Base-by-base conservation (phyloP, 495 filamentous ascomycete species). In the Penicillium daleae region DNA sequence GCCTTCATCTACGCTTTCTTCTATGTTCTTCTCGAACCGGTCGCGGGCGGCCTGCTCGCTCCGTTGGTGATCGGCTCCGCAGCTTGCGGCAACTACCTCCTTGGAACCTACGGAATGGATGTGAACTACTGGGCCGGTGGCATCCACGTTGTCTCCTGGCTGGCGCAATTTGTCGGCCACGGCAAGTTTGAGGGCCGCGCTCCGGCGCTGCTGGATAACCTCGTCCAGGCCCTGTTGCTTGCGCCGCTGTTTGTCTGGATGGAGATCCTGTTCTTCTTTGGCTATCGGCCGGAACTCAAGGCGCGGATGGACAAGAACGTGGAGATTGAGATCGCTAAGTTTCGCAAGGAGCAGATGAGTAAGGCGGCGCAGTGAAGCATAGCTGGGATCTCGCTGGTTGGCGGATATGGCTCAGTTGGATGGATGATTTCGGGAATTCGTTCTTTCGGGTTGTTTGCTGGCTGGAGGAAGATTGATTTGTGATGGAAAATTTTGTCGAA, bases 191-290 rank as follows among this genome's bases (percentile, higher is more conserved):
- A 98, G 76, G 87, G 90, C 26, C 82, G 94, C 42, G 92, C 93
- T 2, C 95, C 95, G 12, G 94, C 94, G 13, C 69, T 97, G 61
- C 76, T 97, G 64, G 94, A 97, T 75, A 98, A 97, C 69, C 75
- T 97, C 35, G 82, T 93, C 26, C 94, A 97, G 74, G 93, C 95
- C 26, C 70, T 97, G 57, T 89, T 99, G 61, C 83, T 98, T n/a
- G 95, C 95, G 0, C 95, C 95, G n/a, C 87, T 99, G 65, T 99
- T 99, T 69, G 93, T 98, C 32, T 99, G 94, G 91, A 89, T 99
- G 72, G 94, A 99, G 80, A 78, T 96, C 19, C 79, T 99, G 24
- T 99, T 99, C 79, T 87, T 82, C 69, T 87, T 94, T 57, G 95
- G 95, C 6, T 99, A 98, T 76, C 85, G 95, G 26, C 90, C 90